Evolutionary conservation across 768 basidiomycete species (phyloP), one percentile per base, ranked within the genome.

Genomic region (Kwoniella sp.): DNA sequence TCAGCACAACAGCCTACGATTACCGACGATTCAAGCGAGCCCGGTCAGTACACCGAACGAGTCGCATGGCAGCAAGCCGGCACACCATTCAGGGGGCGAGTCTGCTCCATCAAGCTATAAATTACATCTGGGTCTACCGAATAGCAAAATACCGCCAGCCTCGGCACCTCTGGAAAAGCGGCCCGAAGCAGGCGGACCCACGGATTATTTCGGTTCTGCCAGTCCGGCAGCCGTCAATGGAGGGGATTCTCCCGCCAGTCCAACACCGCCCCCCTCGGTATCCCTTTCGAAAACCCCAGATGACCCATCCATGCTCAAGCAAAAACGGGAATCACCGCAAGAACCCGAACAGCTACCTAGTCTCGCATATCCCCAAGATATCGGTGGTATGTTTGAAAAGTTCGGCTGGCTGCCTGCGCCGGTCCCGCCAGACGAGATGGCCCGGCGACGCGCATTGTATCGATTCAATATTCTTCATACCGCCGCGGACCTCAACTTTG

Each of bases 391-490:
- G 0, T 76, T 54, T 48, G 50, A 59, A 19, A 54, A 64, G 36
- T 44, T 70, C 36, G 77, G 77, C 2, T 78, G 66, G 62, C 55
- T 96, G 15, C 79, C 81, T 17, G 85, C 91, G 26, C 91, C 91
- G 2, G 80, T 84, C 57, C 89, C 91, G 5, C 85, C 86, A 2
- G 83, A 92, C 59, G 91, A 96, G 73, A 73, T 83, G 23, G 87
- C 88, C 43, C 80, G 91, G 25, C 77, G 88, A 29, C 79, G 87
- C 39, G 91, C 91, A 6, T 73, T 96, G 61, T 88, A 92, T 76
- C 87, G 88, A 59, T 92, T 89, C 77, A 89, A 90, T 62, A 86
- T 95, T 42, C 84, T 89, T 81, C 83, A 87, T 58, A 91, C 89
- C 0, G 83, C 84, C 14, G 78, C 84, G 8, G 92, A 96, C 70